phyloP scores from a whole-genome alignment of 106 monocot genomes.

The Hemerocallis citrina region DNA sequence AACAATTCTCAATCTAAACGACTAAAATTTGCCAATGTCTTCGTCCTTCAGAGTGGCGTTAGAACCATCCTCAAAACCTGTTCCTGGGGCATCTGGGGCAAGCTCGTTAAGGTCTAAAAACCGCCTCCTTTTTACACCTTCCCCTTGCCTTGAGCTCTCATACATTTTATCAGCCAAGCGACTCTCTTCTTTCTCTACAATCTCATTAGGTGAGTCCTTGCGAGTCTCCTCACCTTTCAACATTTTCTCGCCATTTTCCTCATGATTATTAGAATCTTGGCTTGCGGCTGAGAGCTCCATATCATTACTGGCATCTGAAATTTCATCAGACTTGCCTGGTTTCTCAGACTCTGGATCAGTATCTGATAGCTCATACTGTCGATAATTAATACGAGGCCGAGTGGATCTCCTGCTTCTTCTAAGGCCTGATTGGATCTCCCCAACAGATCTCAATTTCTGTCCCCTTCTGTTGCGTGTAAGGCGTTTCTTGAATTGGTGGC shows the following conservation, averaged over 20 bases:
- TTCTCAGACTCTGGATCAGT: constrained; percentile 51
- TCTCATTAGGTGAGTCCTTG: constrained; percentile 8
- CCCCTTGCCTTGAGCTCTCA: constrained; percentile 15
- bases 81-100: constrained; percentile 73
- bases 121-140: constrained; percentile 24
- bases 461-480: constrained; percentile 28
- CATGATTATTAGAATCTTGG: constrained; percentile 27
- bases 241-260: constrained; percentile 24
- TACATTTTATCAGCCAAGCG: constrained; percentile 16
- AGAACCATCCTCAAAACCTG: constrained; percentile 64
- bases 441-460: constrained; percentile 46
- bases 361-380: constrained; percentile 68
- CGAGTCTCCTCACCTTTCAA: constrained; percentile 11
- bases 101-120: constrained; percentile 90
- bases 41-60: constrained; percentile 40
- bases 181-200: constrained; percentile 14
- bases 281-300: constrained; percentile 47
- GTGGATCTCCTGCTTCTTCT: constrained; percentile 78
- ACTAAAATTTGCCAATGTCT: constrained; percentile 26
- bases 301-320: constrained; percentile 48
- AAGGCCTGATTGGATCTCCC: constrained; percentile 57
- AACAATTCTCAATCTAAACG: background rate
- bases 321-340: constrained; percentile 29
- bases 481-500: constrained; percentile 17
- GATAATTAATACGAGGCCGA: constrained; percentile 50